Evolutionary conservation across 768 basidiomycete genomes (phyloP).

Genomic region (Naganishia friedmannii): DNA sequence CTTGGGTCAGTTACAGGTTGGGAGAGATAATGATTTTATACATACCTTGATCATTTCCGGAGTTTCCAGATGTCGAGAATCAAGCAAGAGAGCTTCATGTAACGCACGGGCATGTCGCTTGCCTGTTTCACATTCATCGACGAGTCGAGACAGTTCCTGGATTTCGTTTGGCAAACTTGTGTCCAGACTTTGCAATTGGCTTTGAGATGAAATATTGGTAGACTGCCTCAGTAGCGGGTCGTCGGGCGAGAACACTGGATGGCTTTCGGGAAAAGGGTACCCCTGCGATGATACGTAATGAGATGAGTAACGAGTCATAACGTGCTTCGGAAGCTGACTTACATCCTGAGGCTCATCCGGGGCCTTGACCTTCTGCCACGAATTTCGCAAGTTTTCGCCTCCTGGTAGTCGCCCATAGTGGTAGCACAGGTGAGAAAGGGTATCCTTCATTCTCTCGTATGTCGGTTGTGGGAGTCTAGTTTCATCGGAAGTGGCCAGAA

Average conservation of each 20-base stretch:
- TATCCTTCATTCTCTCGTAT: constrained; percentile 72
- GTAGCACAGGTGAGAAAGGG: constrained; percentile 77
- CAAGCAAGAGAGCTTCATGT: constrained; percentile 66
- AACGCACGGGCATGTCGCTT: constrained; percentile 75
- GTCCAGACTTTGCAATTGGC: constrained; percentile 39
- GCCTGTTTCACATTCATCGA: constrained; percentile 81
- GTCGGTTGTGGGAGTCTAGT: constrained; percentile 74
- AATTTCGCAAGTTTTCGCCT: constrained; percentile 62
- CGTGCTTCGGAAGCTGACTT: constrained; percentile 34
- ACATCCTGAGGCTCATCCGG: constrained; percentile 77
- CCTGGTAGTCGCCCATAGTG: constrained; percentile 56
- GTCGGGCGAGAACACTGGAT: constrained; percentile 52
- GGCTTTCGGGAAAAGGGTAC: constrained; percentile 41
- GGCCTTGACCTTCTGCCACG: constrained; percentile 79
- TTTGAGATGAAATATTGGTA: constrained; percentile 10
- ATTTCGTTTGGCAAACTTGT: constrained; percentile 63
- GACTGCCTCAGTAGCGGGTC: constrained; percentile 64
- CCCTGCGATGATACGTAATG: constrained; percentile 35
- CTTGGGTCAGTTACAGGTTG: not conserved
- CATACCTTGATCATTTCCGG: constrained; percentile 68
- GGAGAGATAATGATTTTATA: constrained; percentile 4
- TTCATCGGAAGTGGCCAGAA: constrained; percentile 47
- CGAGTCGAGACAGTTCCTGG: constrained; percentile 76
- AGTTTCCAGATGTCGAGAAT: constrained; percentile 65
- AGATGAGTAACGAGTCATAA: not conserved